A percentile compares a stretch with the other conserved stretches of the same genome.
phyloP scores from a whole-genome alignment of 441 rosid genomes.

The Adansonia rubrostipa region DNA sequence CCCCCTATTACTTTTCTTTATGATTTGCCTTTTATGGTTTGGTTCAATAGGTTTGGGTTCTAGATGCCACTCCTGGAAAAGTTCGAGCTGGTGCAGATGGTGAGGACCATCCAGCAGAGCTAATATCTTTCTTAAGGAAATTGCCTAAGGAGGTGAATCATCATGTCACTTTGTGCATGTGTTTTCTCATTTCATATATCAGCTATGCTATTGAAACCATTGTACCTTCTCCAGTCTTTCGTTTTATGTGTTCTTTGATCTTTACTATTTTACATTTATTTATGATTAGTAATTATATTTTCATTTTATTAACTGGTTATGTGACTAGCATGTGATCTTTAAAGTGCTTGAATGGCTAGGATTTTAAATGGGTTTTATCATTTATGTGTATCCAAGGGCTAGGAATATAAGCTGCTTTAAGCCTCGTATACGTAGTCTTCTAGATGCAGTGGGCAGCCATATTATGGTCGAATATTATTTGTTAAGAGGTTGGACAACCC shows the following conservation, averaged over 20 bases:
- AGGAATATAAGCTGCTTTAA: conserved; percentile 11
- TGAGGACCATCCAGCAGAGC: conserved; percentile 89
- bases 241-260: conserved; percentile 13
- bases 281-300: background rate
- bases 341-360: background rate
- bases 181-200: conserved; percentile 15
- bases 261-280: background rate
- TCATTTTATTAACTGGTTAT: background rate
- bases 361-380: background rate
- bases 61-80: conserved; percentile 98
- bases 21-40: no score
- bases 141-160: conserved; percentile 72
- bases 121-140: conserved; percentile 69
- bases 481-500: conserved; percentile 3
- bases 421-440: background rate
- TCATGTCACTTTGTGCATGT: background rate
- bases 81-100: conserved; percentile 86
- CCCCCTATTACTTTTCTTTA: no score
- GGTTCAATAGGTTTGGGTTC: conserved; percentile 74
- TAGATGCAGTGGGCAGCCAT: background rate
- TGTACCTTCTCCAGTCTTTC: conserved; percentile 7
- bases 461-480: background rate
- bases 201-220: conserved; percentile 6
- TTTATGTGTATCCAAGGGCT: background rate
- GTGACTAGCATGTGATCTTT: conserved; percentile 16